Base-by-base conservation (phyloP, 2,329 filamentous ascomycete species). In the Colletotrichum trifolii region DNA sequence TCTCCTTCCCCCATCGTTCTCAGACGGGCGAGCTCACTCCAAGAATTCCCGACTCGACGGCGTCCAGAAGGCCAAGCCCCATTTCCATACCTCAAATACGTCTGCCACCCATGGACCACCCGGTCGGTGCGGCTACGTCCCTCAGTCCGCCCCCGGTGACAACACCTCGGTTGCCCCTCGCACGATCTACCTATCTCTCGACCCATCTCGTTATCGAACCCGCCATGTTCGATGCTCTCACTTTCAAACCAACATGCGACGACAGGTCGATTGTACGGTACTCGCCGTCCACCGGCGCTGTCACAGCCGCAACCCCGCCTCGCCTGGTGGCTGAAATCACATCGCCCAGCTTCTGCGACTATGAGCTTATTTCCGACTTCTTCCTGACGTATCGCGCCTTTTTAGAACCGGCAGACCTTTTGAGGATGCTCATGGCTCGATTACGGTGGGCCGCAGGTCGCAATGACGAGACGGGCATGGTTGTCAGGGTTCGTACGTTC, bases 291-390 rank as follows among this genome's bases (percentile, higher is more conserved):
- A 88, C 87, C 10, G 89, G 89, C 53, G 87, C 93, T 46, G 94
- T 99, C 17, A 90, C 90, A 36, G 96, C 96, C 39, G 96, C 96
- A 12, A 97, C 94, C 0, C 94, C 95, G 2, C 90, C 94, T 3
- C 90, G 96, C 11, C 88, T 99, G 42, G 92, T 99, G 54, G 94
- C 95, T 11, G 94, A 99, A 78, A 97, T 99, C 68, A 98, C 96
- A 0, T 98, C 96, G 1, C 93, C 96, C 13, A 94, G 89, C 54
- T 97, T 98, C 74, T 88, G 99, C 73, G 95, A 99, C 76, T 99
- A 99, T 75, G 95, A 98, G 73, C 85, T 99, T 6, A 87, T 99
- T 5, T 98, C 96, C 1, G 96, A 99, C 76, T 99, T 99, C 78
- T 99, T 99, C 73, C 86, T 99, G 25, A 98, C 96, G 0, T 99